Evolutionary conservation across 2,329 filamentous ascomycete species (phyloP).

Genomic region (Magnaporthiopsis incrustans): DNA sequence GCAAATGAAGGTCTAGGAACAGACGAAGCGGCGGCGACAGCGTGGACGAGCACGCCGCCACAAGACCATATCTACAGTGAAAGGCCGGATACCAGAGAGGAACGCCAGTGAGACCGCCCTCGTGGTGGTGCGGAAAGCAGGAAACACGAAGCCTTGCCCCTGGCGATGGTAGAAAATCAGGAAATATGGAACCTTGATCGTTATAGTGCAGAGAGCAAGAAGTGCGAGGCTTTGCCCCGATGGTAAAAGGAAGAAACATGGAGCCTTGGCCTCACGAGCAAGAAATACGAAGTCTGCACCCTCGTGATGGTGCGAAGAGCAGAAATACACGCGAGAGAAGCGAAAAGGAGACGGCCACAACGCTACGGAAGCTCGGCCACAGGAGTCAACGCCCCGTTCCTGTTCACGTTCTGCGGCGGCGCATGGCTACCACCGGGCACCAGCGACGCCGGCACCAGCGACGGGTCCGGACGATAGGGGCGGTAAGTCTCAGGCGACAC

Average conservation of each 20-base stretch:
- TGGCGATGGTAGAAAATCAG: no score
- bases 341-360: not conserved
- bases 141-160: not conserved
- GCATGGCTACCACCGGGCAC: not conserved
- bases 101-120: not conserved
- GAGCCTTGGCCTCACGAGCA: no score
- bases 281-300: not conserved
- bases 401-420: not conserved
- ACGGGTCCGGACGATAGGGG: constrained; percentile 1
- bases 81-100: not conserved
- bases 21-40: no score
- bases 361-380: constrained; percentile 4
- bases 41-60: not conserved
- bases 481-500: not conserved
- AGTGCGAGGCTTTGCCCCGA: no score
- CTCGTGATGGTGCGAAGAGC: not conserved
- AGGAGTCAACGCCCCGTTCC: constrained; percentile 1
- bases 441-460: constrained; percentile 1
- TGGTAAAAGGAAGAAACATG: no score
- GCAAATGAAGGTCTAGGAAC: not conserved
- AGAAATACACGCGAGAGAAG: not conserved
- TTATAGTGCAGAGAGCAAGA: no score
- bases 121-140: not conserved
- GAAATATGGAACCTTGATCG: no score
- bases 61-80: not conserved